Percentiles rank a stretch among this genome's conserved stretches.
Evolutionary conservation across 192 early-diverging fungal species (phyloP).

Genomic region (Jimgerdemannia flammicorona): DNA sequence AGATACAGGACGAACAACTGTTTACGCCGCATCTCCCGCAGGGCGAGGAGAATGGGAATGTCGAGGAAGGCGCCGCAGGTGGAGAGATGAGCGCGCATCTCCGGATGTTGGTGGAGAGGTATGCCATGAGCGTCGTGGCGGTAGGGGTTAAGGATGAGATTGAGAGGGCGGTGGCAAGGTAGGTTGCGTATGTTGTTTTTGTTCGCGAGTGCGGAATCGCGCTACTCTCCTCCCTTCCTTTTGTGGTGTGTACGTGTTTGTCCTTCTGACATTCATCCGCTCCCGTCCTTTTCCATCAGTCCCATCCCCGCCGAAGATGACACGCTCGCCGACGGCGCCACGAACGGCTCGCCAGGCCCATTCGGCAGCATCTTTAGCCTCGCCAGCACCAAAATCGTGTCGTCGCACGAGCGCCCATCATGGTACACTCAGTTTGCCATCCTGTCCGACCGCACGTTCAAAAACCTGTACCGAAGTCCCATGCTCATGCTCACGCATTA

Average conservation of each 20-base stretch:
- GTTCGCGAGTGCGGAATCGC: not conserved
- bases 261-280: not conserved
- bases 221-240: conserved; percentile 1
- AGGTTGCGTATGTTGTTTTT: conserved; percentile 1
- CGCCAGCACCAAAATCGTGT: conserved; percentile 19
- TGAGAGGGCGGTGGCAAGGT: conserved; percentile 15
- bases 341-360: not conserved
- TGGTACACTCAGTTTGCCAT: conserved; percentile 70
- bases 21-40: conserved; percentile 8
- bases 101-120: conserved; percentile 23
- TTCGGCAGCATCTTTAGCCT: conserved; percentile 2
- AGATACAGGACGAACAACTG: conserved; percentile 11
- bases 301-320: conserved; percentile 8
- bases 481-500: conserved; percentile 75
- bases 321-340: conserved; percentile 6
- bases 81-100: conserved; percentile 29
- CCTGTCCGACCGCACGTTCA: conserved; percentile 69
- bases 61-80: conserved; percentile 11
- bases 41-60: not conserved
- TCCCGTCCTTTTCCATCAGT: not conserved
- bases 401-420: conserved; percentile 48
- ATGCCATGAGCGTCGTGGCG: conserved; percentile 30
- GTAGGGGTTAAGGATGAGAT: conserved; percentile 30
- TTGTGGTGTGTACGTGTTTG: not conserved
- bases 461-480: conserved; percentile 80